Conservation (phyloP, 2,329 filamentous ascomycete genomes). For the Penicillium olsonii region DNA sequence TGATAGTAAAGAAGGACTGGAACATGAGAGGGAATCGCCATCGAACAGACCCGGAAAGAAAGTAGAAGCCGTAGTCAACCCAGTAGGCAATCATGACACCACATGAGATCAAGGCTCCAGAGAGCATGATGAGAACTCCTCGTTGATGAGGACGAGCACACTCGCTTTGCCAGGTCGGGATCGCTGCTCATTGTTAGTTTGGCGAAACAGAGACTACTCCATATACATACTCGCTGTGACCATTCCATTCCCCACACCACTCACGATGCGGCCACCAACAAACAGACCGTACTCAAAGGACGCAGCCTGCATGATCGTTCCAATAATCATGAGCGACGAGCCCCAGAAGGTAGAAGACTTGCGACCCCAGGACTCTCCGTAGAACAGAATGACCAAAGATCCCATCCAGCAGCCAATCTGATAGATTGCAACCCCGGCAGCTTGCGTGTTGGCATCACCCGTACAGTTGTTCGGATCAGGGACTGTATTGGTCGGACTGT, state of each 20-base stretch:
- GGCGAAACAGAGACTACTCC: neutral
- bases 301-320: conserved; percentile 7
- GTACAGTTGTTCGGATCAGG: conserved; percentile 4
- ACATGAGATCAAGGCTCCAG: conserved; percentile 41
- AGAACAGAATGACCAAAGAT: conserved; percentile 41
- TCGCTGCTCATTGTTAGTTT: conserved; percentile 20
- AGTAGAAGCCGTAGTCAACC: conserved; percentile 40
- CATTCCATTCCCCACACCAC: conserved; percentile 51
- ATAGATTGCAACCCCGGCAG: conserved; percentile 23
- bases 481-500: conserved; percentile 34
- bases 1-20: conserved; percentile 47
- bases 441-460: conserved; percentile 10
- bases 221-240: conserved; percentile 40
- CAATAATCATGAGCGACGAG: conserved; percentile 9
- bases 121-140: neutral
- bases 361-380: conserved; percentile 36
- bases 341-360: conserved; percentile 10
- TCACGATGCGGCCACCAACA: conserved; percentile 48
- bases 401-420: conserved; percentile 43
- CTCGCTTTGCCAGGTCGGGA: conserved; percentile 50
- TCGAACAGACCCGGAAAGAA: conserved; percentile 15
- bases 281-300: conserved; percentile 39
- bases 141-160: conserved; percentile 51
- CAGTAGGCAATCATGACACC: conserved; percentile 50
- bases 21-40: conserved; percentile 54